Evolutionary conservation across 129 eudicot genomes (phyloP).

Genomic region (Lonicera japonica): DNA sequence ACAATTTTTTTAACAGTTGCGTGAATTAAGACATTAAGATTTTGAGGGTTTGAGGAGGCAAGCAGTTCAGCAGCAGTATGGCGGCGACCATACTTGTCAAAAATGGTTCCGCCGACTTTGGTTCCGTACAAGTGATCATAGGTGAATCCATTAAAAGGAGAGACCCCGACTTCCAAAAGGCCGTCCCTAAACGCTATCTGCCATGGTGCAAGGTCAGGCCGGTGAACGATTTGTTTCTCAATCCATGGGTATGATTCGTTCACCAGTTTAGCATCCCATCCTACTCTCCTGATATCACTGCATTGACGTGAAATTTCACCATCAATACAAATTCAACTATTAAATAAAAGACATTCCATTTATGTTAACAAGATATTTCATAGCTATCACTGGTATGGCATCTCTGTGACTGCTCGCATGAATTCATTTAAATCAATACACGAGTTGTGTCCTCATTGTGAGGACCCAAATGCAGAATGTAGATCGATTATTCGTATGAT

Average conservation of each 20-base stretch:
- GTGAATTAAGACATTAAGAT: slow-evolving; percentile 59
- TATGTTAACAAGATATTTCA: not conserved
- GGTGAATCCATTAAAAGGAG: slow-evolving; percentile 88
- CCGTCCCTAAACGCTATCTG: slow-evolving; percentile 73
- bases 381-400: too few relatives aligned
- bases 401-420: too few relatives aligned
- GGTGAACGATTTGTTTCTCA: slow-evolving; percentile 76
- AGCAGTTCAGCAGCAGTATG: slow-evolving; percentile 85
- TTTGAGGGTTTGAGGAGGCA: slow-evolving; percentile 46
- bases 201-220: slow-evolving; percentile 62
- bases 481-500: too few relatives aligned
- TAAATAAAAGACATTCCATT: not conserved
- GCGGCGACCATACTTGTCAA: slow-evolving; percentile 75
- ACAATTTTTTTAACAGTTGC: slow-evolving; percentile 73
- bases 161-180: slow-evolving; percentile 63
- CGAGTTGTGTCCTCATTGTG: too few relatives aligned
- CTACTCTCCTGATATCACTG: slow-evolving; percentile 52
- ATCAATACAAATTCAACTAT: not conserved
- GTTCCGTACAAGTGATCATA: slow-evolving; percentile 89
- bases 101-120: slow-evolving; percentile 90
- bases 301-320: not conserved
- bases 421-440: too few relatives aligned
- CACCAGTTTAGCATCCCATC: slow-evolving; percentile 87
- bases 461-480: too few relatives aligned
- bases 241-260: slow-evolving; percentile 89